These are phyloP conservation scores for Microstroma glucosiphilum DNA, from an alignment of 1,284 basidiomycete species.

Conservation along the genomic window DNA sequence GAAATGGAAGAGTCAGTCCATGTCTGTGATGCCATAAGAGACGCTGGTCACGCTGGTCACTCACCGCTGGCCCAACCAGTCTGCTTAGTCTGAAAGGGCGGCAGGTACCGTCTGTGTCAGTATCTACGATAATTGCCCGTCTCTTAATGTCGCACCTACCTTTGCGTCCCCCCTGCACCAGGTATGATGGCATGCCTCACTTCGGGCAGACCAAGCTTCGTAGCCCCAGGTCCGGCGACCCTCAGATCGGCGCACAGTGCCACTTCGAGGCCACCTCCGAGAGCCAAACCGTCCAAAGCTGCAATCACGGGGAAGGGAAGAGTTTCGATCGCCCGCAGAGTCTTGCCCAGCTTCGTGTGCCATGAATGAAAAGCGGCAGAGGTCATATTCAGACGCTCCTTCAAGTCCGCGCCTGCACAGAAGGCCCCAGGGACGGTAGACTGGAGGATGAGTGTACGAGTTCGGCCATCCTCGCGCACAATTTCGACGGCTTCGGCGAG, in stretches of 20 bases:
- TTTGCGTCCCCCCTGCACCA: conserved; percentile 53
- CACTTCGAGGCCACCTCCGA: conserved; percentile 84
- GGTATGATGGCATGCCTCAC: conserved; percentile 84
- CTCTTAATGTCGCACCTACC: too few relatives aligned
- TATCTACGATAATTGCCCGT: too few relatives aligned
- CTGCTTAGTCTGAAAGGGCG: neutral
- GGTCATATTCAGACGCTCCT: conserved; percentile 69
- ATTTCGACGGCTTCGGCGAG: conserved; percentile 66
- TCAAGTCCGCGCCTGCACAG: conserved; percentile 86
- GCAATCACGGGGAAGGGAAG: conserved; percentile 82
- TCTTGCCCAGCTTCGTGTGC: conserved; percentile 67
- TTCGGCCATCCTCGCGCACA: conserved; percentile 12
- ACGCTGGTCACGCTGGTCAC: neutral
- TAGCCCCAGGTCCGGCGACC: conserved; percentile 64
- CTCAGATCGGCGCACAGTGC: conserved; percentile 80
- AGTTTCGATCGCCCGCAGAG: conserved; percentile 68
- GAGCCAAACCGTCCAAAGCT: conserved; percentile 83
- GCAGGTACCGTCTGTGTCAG: too few relatives aligned
- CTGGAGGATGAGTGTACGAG: conserved; percentile 27
- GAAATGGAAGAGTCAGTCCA: conserved; percentile 85
- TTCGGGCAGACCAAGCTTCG: conserved; percentile 76
- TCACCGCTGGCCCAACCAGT: conserved; percentile 2
- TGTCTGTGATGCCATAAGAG: conserved; percentile 53
- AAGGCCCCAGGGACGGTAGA: conserved; percentile 27
- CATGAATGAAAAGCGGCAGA: conserved; percentile 65